These are phyloP conservation scores for Musa itinerans DNA, from an alignment of 176 grass and related monocot species.

Conservation along the genomic window DNA sequence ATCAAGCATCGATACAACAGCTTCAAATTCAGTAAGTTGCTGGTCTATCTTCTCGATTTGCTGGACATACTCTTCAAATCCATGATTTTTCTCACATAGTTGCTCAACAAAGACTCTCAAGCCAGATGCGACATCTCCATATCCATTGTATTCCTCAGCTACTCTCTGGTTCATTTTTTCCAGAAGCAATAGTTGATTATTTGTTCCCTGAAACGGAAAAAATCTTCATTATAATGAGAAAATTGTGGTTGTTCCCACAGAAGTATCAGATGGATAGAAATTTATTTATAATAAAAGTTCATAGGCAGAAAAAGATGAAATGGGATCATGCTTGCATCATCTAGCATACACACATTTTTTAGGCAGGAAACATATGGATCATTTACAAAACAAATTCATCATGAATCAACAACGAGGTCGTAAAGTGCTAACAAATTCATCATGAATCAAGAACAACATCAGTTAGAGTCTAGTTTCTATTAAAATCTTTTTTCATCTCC, in stretches of 20 bases:
- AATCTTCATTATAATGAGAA: neutral
- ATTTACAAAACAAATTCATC: neutral
- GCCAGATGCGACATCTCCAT: slow-evolving; percentile 69
- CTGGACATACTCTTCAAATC: slow-evolving; percentile 52
- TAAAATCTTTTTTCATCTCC: too few relatives aligned
- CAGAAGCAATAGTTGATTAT: slow-evolving; percentile 59
- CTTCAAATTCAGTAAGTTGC: slow-evolving; percentile 84
- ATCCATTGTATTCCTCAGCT: slow-evolving; percentile 55
- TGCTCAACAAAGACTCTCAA: slow-evolving; percentile 88
- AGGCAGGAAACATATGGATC: neutral
- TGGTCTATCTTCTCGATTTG: slow-evolving; percentile 76
- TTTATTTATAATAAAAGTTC: neutral
- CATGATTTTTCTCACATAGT: slow-evolving; percentile 60
- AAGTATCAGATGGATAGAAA: neutral
- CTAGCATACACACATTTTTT: neutral
- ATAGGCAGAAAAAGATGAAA: neutral
- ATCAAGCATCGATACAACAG: slow-evolving; percentile 78
- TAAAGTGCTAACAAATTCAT: too few relatives aligned
- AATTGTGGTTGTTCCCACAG: neutral
- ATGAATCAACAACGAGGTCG: neutral
- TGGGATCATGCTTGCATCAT: neutral
- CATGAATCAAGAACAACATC: too few relatives aligned
- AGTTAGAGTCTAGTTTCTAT: too few relatives aligned
- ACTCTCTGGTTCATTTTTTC: slow-evolving; percentile 80
- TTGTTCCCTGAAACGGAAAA: slow-evolving; percentile 53